Base-by-base conservation (phyloP, 805 yeast species). In the Yarrowia osloensis region DNA sequence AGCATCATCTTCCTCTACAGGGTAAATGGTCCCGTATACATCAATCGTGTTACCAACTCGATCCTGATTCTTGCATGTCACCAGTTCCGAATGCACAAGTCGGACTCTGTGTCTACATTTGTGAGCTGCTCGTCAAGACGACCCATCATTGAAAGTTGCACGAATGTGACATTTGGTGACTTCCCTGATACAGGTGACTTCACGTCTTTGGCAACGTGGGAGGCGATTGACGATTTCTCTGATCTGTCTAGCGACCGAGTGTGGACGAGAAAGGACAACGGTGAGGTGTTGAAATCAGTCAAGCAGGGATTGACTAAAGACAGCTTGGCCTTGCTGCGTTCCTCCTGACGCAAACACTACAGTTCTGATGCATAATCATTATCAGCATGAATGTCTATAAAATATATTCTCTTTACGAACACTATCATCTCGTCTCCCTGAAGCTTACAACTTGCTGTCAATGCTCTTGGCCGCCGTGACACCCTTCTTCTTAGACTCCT, bases 51-150 rank as follows among this genome's bases (percentile, higher is more conserved):
- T 5, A 44, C 40, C 33, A 61, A 61, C 54, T 22, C 44, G 7
- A 29, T 61, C 8, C 33, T 61, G 2, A n/a, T 61, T 3, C 35
- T 61, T 22, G 54, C 52, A 19, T 61, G 66, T 17, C 66, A 61
- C 31, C 66, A 61, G 54, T 61, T 61, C 40, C 66, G 66, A 21
- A 61, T 61, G 66, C 66, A 61, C 26, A 31, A 42, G 24, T 61
- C 66, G 2, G 47, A 31, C 26, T 26, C 49, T 11, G 52, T 44
- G 26, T n/a, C 54, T 3, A 35, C 44, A 6, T 61, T 29, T 7
- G 54, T 61, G 24, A 61, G 66, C 26, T 59, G 65, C 17, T 31
- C 40, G 3, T 61, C 66, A 3, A 31, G 17, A 19, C 66, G 66
- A 2, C 66, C 66, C 35, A 61, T 61, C 12, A 31, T 61, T 13